Conservation (phyloP, 441 rosid species). For the Pelargonium myrrhifolium region DNA sequence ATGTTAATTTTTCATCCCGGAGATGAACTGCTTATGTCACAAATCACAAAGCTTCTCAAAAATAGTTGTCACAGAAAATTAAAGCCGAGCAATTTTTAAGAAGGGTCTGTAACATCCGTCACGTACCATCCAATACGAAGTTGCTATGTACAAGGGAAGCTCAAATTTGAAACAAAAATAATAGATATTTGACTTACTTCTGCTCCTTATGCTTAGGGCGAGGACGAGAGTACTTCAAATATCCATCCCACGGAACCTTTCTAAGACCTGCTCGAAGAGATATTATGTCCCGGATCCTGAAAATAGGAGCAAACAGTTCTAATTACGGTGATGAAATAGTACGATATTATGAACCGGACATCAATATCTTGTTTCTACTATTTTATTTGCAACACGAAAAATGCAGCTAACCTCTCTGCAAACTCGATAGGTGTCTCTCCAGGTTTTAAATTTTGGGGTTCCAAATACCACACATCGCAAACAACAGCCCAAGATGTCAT, state of each 20-base stretch:
- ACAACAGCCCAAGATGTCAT: conserved; percentile 99
- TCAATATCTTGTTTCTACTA: not conserved
- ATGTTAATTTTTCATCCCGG: too few relatives aligned
- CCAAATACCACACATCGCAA: conserved; percentile 95
- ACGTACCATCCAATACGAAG: not conserved
- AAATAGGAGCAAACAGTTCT: not conserved
- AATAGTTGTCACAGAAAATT: not conserved
- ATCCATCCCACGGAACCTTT: conserved; percentile 99
- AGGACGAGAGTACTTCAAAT: conserved; percentile 83
- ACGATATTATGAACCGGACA: not conserved
- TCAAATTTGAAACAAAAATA: not conserved
- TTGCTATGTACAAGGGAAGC: not conserved
- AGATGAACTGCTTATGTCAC: not conserved
- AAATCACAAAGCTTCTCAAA: not conserved
- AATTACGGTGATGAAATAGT: not conserved
- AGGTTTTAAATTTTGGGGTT: conserved; percentile 70
- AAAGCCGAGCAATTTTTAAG: not conserved
- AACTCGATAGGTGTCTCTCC: conserved; percentile 87
- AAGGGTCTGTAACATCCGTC: not conserved
- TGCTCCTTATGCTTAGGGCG: conserved; percentile 92
- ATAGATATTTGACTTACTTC: conserved; percentile 55
- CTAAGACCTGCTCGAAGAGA: conserved; percentile 89
- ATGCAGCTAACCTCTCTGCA: conserved; percentile 68
- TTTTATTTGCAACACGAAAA: conserved; percentile 2
- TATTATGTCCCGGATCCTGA: conserved; percentile 88